Evolutionary conservation across 306 rosid species (phyloP), one percentile per base, ranked within the genome.

Genomic region (Acacia acuminata): DNA sequence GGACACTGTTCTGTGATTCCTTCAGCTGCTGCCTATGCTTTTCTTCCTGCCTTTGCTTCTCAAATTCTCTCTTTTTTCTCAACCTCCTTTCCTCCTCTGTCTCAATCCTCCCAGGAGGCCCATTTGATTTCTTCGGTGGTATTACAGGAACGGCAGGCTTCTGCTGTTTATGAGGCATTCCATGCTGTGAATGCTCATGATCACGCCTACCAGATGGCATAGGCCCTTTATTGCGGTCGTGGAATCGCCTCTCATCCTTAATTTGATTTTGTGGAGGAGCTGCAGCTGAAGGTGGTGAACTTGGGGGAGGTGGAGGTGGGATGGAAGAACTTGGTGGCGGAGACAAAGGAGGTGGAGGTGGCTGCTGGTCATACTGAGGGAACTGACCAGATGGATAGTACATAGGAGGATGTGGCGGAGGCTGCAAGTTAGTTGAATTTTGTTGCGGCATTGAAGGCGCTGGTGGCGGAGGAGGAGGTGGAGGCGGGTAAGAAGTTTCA

Each of bases 21-120:
- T 91, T 96, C 84, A 92, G 72, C 80, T 93, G 93, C 71, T 94
- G 97, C 89, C 90, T 90, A 76, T 94, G 97, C 83, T 92, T 96
- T 76, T 93, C 99, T 69, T 93, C 98, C 38, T 96, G 98, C 81
- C 89, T 88, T 50, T 86, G 96, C 88, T 94, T 96, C 87, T 96
- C 99, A 80, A 85, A 88, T 79, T 96, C 99, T 71, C 88, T 94
- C 90, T 88, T 94, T 81, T 91, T 96, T 79, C 98, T 91, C 79
- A 86, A 14, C 87, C 97, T 87, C 85, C 82, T 91, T 68, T 96
- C 97, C 38, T 96, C 99, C 44, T 94, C 99, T 1, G 98, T 91
- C 90, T 96, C 99, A 65, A 77, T 85, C 43, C 89, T 94, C 75
- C 92, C 90, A 0, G 78, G 79, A 45, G 66, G 81, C 71, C 88